These are phyloP conservation scores for Verticillium zaregamsianum DNA, from an alignment of 2,329 filamentous ascomycete species.

Conservation along the genomic window DNA sequence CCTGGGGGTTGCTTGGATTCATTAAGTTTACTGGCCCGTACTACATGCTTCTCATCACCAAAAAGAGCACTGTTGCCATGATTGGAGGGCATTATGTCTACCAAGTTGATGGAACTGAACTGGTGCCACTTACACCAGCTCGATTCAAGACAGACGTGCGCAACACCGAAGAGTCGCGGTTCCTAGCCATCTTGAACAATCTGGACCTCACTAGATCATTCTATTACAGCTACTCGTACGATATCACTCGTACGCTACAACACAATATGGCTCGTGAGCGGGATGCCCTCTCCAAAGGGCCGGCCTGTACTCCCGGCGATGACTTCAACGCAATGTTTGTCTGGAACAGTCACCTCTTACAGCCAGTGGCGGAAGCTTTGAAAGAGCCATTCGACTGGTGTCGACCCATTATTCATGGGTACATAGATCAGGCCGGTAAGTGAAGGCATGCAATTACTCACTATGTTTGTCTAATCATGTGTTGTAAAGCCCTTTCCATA, in stretches of 20 bases:
- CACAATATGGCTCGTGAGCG: conserved; percentile 85
- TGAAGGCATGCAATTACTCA: background rate
- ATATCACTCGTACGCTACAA: conserved; percentile 88
- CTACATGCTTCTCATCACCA: conserved; percentile 96
- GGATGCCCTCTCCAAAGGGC: conserved; percentile 61
- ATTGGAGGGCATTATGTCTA: conserved; percentile 95
- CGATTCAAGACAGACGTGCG: conserved; percentile 71
- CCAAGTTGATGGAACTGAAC: conserved; percentile 88
- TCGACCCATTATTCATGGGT: conserved; percentile 90
- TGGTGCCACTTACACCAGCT: conserved; percentile 78
- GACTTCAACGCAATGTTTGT: conserved; percentile 95
- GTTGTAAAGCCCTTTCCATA: conserved; percentile 60
- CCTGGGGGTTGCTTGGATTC: conserved; percentile 92
- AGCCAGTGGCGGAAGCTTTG: conserved; percentile 65
- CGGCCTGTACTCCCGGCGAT: conserved; percentile 51
- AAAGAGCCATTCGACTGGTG: conserved; percentile 93
- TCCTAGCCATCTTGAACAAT: conserved; percentile 83
- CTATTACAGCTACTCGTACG: conserved; percentile 98
- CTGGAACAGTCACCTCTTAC: conserved; percentile 89
- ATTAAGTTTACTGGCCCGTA: conserved; percentile 93
- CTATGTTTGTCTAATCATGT: background rate
- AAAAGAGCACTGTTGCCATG: conserved; percentile 93
- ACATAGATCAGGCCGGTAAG: conserved; percentile 78
- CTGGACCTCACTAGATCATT: conserved; percentile 88
- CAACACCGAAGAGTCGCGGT: conserved; percentile 85